Evolutionary conservation across 108 stramenopile species (phyloP).

Genomic region (Fistulifera solaris): DNA sequence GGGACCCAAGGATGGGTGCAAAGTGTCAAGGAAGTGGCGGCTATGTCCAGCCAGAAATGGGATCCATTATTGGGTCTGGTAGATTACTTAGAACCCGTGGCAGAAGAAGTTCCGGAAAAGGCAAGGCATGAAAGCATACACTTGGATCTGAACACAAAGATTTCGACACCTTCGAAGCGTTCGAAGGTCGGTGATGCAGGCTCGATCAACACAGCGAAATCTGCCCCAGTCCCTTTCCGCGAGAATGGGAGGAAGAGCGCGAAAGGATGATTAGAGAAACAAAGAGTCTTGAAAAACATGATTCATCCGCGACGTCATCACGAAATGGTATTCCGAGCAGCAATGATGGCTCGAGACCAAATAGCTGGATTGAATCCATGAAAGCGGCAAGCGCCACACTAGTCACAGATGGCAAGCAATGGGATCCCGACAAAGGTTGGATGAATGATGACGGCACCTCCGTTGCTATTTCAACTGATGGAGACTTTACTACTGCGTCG

Average conservation of each 20-base stretch:
- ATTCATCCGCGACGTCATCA: background rate
- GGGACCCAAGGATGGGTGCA: slow-evolving; percentile 63
- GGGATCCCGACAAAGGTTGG: slow-evolving; percentile 71
- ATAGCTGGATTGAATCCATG: slow-evolving; percentile 69
- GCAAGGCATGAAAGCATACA: slow-evolving; percentile 6
- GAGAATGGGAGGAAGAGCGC: slow-evolving; percentile 19
- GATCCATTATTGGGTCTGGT: slow-evolving; percentile 60
- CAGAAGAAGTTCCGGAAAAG: background rate
- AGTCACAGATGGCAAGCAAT: slow-evolving; percentile 24
- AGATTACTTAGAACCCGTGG: slow-evolving; percentile 42
- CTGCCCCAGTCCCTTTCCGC: slow-evolving; percentile 19
- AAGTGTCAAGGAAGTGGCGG: slow-evolving; percentile 54
- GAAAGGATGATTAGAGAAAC: slow-evolving; percentile 2
- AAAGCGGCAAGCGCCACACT: slow-evolving; percentile 45
- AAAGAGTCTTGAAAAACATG: background rate
- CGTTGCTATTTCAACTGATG: background rate
- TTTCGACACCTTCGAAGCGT: background rate
- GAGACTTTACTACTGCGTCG: background rate
- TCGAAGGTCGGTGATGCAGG: background rate
- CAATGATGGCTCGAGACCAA: background rate
- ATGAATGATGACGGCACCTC: background rate
- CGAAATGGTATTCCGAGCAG: background rate
- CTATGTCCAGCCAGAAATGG: slow-evolving; percentile 43
- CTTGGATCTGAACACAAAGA: slow-evolving; percentile 9
- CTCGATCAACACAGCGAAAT: background rate